phyloP scores from a whole-genome alignment of 352 stramenopile genomes.

The Discostella stelligera region DNA sequence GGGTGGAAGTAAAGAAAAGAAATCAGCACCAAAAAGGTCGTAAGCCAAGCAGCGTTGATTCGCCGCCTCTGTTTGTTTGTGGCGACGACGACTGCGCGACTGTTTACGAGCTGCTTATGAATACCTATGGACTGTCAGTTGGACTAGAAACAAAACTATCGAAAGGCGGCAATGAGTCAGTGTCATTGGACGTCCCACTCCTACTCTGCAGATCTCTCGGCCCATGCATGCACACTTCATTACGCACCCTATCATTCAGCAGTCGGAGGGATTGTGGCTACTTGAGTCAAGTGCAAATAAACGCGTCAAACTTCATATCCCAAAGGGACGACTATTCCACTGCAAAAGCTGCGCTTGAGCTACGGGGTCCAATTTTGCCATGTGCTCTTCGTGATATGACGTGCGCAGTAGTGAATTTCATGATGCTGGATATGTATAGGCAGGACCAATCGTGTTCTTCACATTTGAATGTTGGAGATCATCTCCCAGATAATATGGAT shows the following conservation, averaged over 20 bases:
- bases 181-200: constrained; percentile 36
- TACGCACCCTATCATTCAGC: constrained; percentile 33
- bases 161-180: background rate
- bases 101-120: constrained; percentile 66
- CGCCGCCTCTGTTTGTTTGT: constrained; percentile 35
- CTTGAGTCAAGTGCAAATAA: constrained; percentile 23
- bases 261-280: constrained; percentile 32
- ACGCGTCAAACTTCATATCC: background rate
- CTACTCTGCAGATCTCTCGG: constrained; percentile 53
- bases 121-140: constrained; percentile 42
- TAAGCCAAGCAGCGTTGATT: background rate
- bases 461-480: background rate
- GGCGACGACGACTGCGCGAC: constrained; percentile 57
- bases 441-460: constrained; percentile 4
- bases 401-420: constrained; percentile 33
- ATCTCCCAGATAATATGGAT: background rate
- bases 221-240: constrained; percentile 29
- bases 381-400: constrained; percentile 50
- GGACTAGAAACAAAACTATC: constrained; percentile 1
- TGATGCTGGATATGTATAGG: constrained; percentile 25
- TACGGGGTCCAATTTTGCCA: constrained; percentile 50
- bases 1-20: constrained; percentile 25
- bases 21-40: background rate
- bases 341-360: constrained; percentile 27
- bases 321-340: constrained; percentile 7